Conservation (phyloP, 148 eudicot species). For the Heliosperma pusillum region DNA sequence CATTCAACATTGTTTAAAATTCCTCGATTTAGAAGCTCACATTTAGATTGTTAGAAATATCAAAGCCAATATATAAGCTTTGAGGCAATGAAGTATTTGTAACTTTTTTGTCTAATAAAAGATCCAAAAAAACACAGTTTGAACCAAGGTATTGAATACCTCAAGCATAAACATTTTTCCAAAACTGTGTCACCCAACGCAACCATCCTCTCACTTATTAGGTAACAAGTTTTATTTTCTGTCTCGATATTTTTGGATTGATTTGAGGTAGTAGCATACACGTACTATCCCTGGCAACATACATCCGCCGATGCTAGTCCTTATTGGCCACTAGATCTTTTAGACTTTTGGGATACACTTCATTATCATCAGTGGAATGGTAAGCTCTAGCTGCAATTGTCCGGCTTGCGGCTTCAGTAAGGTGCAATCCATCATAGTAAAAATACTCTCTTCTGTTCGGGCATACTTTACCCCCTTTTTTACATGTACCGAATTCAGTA, state of each 20-base stretch:
- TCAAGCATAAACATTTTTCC: neutral
- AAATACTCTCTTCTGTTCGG: conserved; percentile 5
- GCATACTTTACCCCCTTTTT: conserved; percentile 10
- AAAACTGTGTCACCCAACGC: neutral
- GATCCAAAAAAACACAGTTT: neutral
- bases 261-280: neutral
- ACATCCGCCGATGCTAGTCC: neutral
- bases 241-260: neutral
- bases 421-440: conserved; percentile 19
- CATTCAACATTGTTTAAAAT: neutral
- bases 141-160: neutral
- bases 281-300: no score
- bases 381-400: conserved; percentile 12
- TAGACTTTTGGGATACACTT: conserved; percentile 14
- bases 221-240: no score
- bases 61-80: neutral
- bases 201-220: neutral
- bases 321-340: neutral
- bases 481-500: neutral
- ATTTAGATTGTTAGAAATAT: neutral
- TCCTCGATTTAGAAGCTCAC: neutral
- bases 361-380: neutral
- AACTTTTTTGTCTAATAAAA: neutral
- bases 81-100: neutral
- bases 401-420: conserved; percentile 19